Conservation (phyloP, 2,329 filamentous ascomycete species). For the Aphanoascus verrucosus region DNA sequence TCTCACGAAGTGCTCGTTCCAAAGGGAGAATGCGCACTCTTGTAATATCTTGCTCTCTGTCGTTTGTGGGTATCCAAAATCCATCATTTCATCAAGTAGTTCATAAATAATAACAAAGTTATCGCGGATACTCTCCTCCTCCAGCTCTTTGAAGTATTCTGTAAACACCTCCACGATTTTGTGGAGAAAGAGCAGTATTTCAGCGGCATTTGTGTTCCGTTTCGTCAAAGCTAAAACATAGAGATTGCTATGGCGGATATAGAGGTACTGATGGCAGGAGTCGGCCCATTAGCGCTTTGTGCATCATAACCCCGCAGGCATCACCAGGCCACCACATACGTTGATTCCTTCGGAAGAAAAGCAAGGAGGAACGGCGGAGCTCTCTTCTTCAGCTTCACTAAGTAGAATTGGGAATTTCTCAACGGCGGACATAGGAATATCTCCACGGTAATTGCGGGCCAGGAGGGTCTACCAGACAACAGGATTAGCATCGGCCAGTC, state of each 20-base stretch:
- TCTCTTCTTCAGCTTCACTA: constrained; percentile 98
- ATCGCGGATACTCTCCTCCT: constrained; percentile 96
- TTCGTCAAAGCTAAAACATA: constrained; percentile 97
- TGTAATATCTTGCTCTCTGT: constrained; percentile 98
- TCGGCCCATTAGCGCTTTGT: constrained; percentile 14
- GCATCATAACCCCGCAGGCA: constrained; percentile 8
- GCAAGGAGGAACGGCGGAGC: constrained; percentile 89
- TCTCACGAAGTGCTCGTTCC: not conserved
- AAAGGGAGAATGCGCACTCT: constrained; percentile 44
- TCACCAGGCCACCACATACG: constrained; percentile 43
- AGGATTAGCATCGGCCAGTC: not conserved
- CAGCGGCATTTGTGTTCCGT: constrained; percentile 96
- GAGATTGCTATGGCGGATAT: constrained; percentile 98
- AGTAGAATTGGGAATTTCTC: constrained; percentile 95
- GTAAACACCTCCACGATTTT: constrained; percentile 98
- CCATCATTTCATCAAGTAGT: constrained; percentile 99
- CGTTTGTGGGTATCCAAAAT: constrained; percentile 97
- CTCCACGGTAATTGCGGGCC: constrained; percentile 94
- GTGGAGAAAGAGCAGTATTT: constrained; percentile 95
- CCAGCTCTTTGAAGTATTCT: constrained; percentile 98
- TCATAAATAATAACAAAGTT: constrained; percentile 99
- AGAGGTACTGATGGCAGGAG: constrained; percentile 62
- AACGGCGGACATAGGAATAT: constrained; percentile 97
- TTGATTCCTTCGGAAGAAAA: constrained; percentile 99
- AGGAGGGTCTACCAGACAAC: constrained; percentile 64